These are phyloP conservation scores for Microsporum canis DNA, from an alignment of 2,329 filamentous ascomycete species.

Conservation along the genomic window DNA sequence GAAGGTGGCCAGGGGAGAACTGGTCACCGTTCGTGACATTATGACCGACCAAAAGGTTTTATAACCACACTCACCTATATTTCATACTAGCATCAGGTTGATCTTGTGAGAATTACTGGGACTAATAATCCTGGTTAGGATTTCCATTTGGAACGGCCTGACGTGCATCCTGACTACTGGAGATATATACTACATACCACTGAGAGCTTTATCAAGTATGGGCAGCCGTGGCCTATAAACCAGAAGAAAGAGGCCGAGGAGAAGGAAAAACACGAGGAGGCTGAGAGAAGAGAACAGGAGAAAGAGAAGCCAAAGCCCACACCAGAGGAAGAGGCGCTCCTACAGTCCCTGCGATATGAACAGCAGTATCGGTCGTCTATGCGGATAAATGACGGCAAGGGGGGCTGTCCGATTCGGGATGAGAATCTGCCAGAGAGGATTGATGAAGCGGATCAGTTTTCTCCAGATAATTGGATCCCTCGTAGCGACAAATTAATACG, in stretches of 20 bases:
- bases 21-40: constrained; percentile 21
- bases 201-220: constrained; percentile 41
- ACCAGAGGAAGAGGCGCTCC: constrained; percentile 34
- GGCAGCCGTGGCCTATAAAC: constrained; percentile 41
- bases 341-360: constrained; percentile 36
- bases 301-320: constrained; percentile 15
- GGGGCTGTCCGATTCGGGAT: neutral
- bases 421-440: constrained; percentile 32
- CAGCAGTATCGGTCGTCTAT: constrained; percentile 33
- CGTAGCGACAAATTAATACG: constrained; percentile 38
- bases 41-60: constrained; percentile 19
- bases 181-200: constrained; percentile 40
- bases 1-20: constrained; percentile 17
- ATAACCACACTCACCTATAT: constrained; percentile 5
- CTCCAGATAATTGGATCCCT: constrained; percentile 45
- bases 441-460: constrained; percentile 42
- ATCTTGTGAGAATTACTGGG: neutral
- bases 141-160: constrained; percentile 35
- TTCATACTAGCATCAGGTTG: neutral
- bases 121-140: constrained; percentile 25
- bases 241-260: constrained; percentile 27
- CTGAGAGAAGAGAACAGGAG: constrained; percentile 8
- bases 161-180: constrained; percentile 39
- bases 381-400: neutral
- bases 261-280: constrained; percentile 15